phyloP scores from a whole-genome alignment of 306 rosid species.

The Myrica gale region DNA sequence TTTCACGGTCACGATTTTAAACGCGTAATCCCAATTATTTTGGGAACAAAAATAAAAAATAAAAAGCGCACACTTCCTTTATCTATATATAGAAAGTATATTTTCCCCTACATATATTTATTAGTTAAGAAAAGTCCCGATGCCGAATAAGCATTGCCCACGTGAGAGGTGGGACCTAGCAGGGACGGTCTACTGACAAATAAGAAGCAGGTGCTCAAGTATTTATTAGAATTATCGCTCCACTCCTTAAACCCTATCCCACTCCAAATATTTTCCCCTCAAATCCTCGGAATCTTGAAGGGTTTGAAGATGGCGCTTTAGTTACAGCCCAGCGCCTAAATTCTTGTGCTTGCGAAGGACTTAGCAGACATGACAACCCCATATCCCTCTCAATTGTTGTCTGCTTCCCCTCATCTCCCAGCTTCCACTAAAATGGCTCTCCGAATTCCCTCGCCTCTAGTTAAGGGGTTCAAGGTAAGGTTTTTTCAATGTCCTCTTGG shows the following conservation, averaged over 20 bases:
- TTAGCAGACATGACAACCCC: constrained; percentile 44
- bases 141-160: too few species aligned
- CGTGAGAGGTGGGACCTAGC: too few species aligned
- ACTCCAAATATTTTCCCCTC: too few species aligned
- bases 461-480: constrained; percentile 47
- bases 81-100: too few species aligned
- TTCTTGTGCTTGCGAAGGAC: background rate
- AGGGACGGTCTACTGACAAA: background rate
- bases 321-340: background rate
- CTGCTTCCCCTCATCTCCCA: constrained; percentile 47
- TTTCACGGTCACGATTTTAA: too few species aligned
- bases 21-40: too few species aligned
- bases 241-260: constrained; percentile 14
- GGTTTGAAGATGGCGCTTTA: constrained; percentile 32
- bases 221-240: background rate
- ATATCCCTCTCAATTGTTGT: constrained; percentile 44
- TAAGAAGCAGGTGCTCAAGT: background rate
- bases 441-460: constrained; percentile 26
- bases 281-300: background rate
- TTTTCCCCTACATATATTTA: too few species aligned
- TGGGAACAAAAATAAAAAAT: too few species aligned
- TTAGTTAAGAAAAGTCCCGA: too few species aligned
- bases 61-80: too few species aligned
- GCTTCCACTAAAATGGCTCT: constrained; percentile 32
- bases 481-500: background rate